Conservation (phyloP, 495 filamentous ascomycete species). For the Parathielavia appendiculata region DNA sequence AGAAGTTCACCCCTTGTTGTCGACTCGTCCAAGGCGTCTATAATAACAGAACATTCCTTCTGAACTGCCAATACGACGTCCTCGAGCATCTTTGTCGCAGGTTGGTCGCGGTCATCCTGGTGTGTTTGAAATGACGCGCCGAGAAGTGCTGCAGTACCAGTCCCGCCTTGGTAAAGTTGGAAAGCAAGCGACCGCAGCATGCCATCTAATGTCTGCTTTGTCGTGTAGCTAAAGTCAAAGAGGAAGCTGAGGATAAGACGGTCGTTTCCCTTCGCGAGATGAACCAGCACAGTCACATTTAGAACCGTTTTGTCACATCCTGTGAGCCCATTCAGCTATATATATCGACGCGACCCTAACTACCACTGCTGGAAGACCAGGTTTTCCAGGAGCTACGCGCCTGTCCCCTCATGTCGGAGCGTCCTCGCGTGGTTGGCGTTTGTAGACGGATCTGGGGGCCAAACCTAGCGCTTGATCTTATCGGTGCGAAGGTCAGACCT, state of each 20-base stretch:
- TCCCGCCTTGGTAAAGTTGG: too few relatives aligned
- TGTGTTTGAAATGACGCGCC: too few relatives aligned
- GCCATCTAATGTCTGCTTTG: too few relatives aligned
- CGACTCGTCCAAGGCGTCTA: too few relatives aligned
- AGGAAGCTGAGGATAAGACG: conserved; percentile 2
- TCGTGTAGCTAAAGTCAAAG: conserved; percentile 1
- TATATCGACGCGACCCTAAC: neutral
- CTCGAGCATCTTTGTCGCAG: too few relatives aligned
- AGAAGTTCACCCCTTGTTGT: too few relatives aligned
- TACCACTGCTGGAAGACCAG: neutral
- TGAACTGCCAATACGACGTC: too few relatives aligned
- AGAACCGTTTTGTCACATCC: conserved; percentile 1
- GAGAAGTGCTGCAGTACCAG: too few relatives aligned
- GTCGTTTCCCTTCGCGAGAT: conserved; percentile 5
- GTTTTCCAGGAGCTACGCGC: conserved; percentile 4
- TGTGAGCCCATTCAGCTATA: neutral
- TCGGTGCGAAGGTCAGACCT: conserved; percentile 1
- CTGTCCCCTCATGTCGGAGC: conserved; percentile 6
- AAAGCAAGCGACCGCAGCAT: too few relatives aligned
- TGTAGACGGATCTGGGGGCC: conserved; percentile 10
- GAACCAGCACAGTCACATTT: neutral
- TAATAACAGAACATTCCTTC: too few relatives aligned
- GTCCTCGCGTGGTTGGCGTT: conserved; percentile 4
- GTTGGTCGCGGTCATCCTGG: too few relatives aligned
- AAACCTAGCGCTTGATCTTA: conserved; percentile 12